These are phyloP conservation scores for Acanthamoeba triangularis DNA, from an alignment of 208 protist genomes.

Conservation along the genomic window DNA sequence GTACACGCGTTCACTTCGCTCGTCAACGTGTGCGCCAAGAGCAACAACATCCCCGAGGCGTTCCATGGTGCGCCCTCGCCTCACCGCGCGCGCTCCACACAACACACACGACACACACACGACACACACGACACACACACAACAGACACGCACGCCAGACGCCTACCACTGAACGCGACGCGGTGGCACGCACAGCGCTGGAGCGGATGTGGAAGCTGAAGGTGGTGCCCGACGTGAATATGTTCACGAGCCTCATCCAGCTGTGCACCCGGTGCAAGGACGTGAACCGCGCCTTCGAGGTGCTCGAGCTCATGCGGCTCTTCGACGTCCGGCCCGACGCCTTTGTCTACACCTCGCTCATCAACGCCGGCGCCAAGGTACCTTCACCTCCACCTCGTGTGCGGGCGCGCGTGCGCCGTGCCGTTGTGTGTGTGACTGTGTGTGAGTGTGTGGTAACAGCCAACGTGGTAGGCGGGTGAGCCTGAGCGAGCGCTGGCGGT, in stretches of 20 bases:
- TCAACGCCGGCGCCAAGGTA: slow-evolving; percentile 8
- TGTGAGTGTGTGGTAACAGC: not conserved
- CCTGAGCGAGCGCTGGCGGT: not conserved
- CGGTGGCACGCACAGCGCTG: not conserved
- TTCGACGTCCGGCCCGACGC: slow-evolving; percentile 5
- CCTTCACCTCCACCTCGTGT: not conserved
- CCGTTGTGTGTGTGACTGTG: not conserved
- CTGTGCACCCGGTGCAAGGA: slow-evolving; percentile 9
- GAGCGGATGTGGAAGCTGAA: slow-evolving; percentile 1
- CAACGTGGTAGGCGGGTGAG: not conserved
- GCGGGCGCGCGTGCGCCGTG: not conserved
- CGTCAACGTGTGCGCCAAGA: not conserved
- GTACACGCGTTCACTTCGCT: slow-evolving; percentile 1
- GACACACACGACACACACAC: not conserved
- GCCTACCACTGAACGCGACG: not conserved
- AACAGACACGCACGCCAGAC: not conserved
- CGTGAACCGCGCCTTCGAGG: not conserved
- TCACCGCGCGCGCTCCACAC: too few species aligned
- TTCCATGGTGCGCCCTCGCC: not conserved
- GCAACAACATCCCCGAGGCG: not conserved
- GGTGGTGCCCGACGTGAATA: not conserved
- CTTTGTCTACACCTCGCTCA: slow-evolving; percentile 14
- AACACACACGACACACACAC: too few species aligned
- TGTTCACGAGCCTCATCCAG: slow-evolving; percentile 46
- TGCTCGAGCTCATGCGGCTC: slow-evolving; percentile 10